phyloP scores from a whole-genome alignment of 768 basidiomycete species.

The Tulasnella sp. region DNA sequence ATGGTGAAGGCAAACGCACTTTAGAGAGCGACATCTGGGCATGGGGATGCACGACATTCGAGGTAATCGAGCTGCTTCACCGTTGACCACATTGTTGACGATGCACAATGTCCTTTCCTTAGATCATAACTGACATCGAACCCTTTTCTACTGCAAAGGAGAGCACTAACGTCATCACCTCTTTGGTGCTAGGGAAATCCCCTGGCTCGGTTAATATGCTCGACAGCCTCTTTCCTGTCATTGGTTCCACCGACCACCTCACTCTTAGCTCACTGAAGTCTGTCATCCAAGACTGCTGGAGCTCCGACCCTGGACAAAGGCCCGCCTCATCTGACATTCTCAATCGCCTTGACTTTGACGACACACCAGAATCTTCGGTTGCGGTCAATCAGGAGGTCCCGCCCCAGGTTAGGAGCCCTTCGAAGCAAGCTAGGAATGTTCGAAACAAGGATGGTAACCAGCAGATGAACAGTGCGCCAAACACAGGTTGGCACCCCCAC shows the following conservation, averaged over 20 bases:
- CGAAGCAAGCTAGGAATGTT: too few species aligned
- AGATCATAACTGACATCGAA: neutral
- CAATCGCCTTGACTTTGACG: neutral
- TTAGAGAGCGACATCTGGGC: neutral
- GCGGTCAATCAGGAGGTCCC: too few species aligned
- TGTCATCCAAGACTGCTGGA: neutral
- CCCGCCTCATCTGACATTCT: neutral
- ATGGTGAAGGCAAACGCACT: neutral
- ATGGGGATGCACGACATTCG: neutral
- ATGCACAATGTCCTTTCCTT: neutral
- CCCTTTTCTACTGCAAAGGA: neutral
- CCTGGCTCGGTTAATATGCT: neutral
- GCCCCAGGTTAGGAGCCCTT: too few species aligned
- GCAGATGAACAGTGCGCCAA: too few species aligned
- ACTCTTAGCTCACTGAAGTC: neutral
- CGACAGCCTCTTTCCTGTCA: neutral
- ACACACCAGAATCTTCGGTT: neutral
- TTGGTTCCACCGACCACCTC: neutral
- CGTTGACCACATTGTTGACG: neutral
- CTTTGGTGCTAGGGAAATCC: neutral
- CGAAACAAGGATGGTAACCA: too few species aligned
- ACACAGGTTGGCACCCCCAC: too few species aligned
- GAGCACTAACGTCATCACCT: neutral
- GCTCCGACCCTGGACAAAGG: neutral
- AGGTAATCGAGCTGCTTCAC: neutral